Conservation (phyloP, 2,329 filamentous ascomycete genomes). For the Xylariaceae sp. region DNA sequence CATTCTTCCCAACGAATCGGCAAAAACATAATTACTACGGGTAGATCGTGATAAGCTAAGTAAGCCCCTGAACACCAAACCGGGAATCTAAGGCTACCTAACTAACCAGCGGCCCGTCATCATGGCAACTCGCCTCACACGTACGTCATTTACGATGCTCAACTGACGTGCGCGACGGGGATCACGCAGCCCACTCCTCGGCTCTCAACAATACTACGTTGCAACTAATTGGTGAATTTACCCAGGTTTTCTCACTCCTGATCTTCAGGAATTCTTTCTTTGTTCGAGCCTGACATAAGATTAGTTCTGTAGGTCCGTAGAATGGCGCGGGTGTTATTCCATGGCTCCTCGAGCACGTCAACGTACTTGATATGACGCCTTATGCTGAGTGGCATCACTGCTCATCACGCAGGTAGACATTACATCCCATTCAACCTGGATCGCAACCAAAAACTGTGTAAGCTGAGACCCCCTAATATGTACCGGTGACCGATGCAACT, state of each 20-base stretch:
- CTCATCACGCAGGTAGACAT: no score
- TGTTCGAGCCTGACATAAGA: no score
- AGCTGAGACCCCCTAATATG: neutral
- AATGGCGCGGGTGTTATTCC: neutral
- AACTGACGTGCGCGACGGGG: neutral
- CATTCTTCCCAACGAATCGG: no score
- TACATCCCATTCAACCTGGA: no score
- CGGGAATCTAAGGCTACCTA: neutral
- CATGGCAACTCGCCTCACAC: neutral
- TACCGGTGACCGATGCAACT: neutral
- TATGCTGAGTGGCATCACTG: neutral
- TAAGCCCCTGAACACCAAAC: no score
- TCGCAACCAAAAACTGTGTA: no score
- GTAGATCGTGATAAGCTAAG: no score
- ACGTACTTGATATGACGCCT: neutral
- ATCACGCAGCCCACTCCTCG: neutral
- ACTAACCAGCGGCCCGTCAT: neutral
- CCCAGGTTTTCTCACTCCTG: neutral
- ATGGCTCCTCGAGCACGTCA: no score
- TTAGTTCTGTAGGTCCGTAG: neutral
- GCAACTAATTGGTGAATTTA: neutral
- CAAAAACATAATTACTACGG: no score
- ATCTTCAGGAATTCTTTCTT: neutral
- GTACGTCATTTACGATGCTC: neutral
- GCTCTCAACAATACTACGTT: neutral